phyloP scores from a whole-genome alignment of 108 stramenopile genomes.

The Pseudonitzschia delicatissima region DNA sequence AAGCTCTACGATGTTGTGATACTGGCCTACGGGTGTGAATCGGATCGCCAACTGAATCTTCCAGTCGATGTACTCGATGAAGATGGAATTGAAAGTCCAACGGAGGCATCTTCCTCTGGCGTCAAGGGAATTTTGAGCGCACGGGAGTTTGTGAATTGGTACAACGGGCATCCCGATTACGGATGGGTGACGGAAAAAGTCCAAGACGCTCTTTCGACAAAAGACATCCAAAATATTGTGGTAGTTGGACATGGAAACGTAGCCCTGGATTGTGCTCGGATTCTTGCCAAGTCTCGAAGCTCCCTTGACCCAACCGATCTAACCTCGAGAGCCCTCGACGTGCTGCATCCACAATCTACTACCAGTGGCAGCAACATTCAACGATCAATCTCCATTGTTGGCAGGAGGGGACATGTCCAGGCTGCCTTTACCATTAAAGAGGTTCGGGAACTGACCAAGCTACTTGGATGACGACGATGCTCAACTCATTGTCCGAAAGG shows the following conservation, averaged over 20 bases:
- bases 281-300: constrained; percentile 80
- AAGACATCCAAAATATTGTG: constrained; percentile 44
- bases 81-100: neutral
- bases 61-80: constrained; percentile 34
- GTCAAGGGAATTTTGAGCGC: constrained; percentile 82
- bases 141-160: constrained; percentile 94
- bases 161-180: constrained; percentile 86
- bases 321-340: constrained; percentile 66
- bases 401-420: constrained; percentile 95
- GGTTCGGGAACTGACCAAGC: constrained; percentile 88
- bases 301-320: constrained; percentile 86
- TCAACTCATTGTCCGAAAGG: constrained; percentile 11
- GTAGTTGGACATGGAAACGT: constrained; percentile 98
- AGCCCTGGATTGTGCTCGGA: constrained; percentile 92
- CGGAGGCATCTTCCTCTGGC: neutral
- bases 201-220: constrained; percentile 28
- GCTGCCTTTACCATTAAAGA: constrained; percentile 99
- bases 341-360: constrained; percentile 27
- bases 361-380: neutral
- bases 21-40: constrained; percentile 91
- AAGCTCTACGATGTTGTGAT: constrained; percentile 82
- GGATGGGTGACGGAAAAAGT: constrained; percentile 43
- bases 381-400: constrained; percentile 74
- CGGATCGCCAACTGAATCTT: constrained; percentile 51
- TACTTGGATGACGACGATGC: constrained; percentile 49